Evolutionary conservation across 192 early-diverging fungal species (phyloP), one percentile per base, ranked within the genome.

Genomic region (Rhizoclosmatium globosum): DNA sequence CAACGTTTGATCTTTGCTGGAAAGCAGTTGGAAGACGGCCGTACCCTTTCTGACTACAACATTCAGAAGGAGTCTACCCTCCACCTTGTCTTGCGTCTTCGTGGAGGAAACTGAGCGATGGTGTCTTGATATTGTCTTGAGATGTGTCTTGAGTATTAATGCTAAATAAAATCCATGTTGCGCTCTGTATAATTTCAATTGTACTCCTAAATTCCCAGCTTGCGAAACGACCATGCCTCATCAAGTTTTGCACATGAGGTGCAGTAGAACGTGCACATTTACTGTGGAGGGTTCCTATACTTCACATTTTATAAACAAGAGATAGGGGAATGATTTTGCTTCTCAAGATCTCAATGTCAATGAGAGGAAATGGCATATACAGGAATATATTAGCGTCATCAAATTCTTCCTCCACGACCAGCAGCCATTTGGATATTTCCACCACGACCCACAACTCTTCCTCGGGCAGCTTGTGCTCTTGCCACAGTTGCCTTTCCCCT

Each of bases 401-500:
- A 74, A 15, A 74, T n/a, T 17, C 72, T 89, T 47, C 72, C 72
- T 38, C 72, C 72, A 42, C 72, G 72, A 19, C 72, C 72, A 38
- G 72, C 56, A 39, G 72, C 72, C 72, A 74, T 74, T 11, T 41
- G 58, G 61, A 74, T 74, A 38, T 74, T 59, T 43, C 72, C 72
- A 61, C 72, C 72, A 46, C 72, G 72, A 31, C 69, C 69, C 4
- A 6, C 69, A 31, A 31, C 31, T 7, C 70, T 68, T n/a, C 78
- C 70, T 58, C 77, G 46, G 66, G 81, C 84, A 62, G 82, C 91
- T 85, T 94, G 93, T 76, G 93, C 94, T 76, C 94, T 80, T 31
- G 92, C 93, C 68, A 95, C 94, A 23, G 94, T 95, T 47, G 94
- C 94, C 81, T 90, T 93, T 56, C 94, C 94, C 80, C 93, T 84